Percentiles rank a stretch among this genome's conserved stretches.
These are phyloP conservation scores for Leccinum imitatum DNA, from an alignment of 768 basidiomycete species.

Conservation along the genomic window DNA sequence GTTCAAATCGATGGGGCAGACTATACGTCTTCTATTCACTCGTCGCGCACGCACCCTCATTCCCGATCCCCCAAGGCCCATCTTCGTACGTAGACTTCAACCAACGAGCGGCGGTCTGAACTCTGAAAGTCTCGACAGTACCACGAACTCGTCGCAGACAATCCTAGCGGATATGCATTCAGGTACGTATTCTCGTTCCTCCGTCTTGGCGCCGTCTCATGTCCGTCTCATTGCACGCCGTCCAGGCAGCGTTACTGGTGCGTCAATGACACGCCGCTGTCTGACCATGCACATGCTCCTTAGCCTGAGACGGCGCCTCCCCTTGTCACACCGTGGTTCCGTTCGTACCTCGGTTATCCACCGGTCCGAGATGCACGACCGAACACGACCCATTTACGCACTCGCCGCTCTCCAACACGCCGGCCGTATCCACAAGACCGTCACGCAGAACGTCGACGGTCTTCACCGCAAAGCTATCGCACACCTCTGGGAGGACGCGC, in stretches of 20 bases:
- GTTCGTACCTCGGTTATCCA: conserved; percentile 80
- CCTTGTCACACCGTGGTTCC: conserved; percentile 42
- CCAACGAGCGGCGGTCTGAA: background rate
- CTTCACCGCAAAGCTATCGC: conserved; percentile 82
- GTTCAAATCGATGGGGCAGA: too few species aligned
- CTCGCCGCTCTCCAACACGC: conserved; percentile 80
- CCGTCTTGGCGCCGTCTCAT: conserved; percentile 8
- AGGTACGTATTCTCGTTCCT: conserved; percentile 46
- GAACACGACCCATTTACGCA: conserved; percentile 84
- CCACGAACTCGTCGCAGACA: conserved; percentile 77
- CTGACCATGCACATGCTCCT: background rate
- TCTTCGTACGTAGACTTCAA: conserved; percentile 41
- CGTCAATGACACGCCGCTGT: conserved; percentile 13
- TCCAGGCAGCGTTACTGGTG: conserved; percentile 83
- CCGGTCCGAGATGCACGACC: conserved; percentile 80
- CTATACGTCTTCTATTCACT: conserved; percentile 31
- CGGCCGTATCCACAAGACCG: conserved; percentile 55
- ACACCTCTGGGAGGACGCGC: conserved; percentile 41
- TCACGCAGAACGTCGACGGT: conserved; percentile 95
- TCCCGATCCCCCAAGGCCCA: conserved; percentile 41
- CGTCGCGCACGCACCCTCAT: background rate
- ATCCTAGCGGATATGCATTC: conserved; percentile 65
- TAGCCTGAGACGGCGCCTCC: too few species aligned
- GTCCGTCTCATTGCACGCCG: background rate
- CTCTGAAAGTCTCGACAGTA: conserved; percentile 43